Base-by-base conservation (phyloP, 2,329 filamentous ascomycete species). In the Apiospora saccharicola region DNA sequence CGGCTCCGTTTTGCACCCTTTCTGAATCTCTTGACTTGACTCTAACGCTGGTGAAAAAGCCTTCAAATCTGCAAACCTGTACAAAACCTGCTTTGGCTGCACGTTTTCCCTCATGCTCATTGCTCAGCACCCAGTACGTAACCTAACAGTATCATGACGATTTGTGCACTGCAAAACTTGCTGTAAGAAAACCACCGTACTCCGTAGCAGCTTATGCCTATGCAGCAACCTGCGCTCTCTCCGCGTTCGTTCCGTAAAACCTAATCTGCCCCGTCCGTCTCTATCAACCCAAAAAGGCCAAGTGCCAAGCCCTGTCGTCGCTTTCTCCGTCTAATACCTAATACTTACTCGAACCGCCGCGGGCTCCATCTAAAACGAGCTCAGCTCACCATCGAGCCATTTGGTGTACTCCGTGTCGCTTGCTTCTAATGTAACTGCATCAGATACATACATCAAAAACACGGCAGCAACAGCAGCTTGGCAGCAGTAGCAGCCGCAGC, bases 301-400 rank as follows among this genome's bases (percentile, higher is more conserved):
- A 53, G 12, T 6, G 57, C 57, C 34, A 41, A 64, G 57, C 34
- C 34, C 30, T 64, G n/a, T 22, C n/a, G 34, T 64, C 57, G 53
- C 57, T 64, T 19, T n/a, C 57, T 64, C 57, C 57, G 57, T 64
- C 57, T 22, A 64, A 64, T 41, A 41, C 57, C 10, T 41, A 41
- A 10, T 30, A 30, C 26, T 26, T 57, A 34, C 6, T 19, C 57
- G 57, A 64, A 64, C 57, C 41, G 53, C 53, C 16, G 57, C 34
- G 30, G 57, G 57, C 57, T 64, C 57, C 57, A 22, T 64, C 22
- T 3, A n/a, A 64, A 24, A 41, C 57, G 34, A 41, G 57, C 57
- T 64, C 30, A 41, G 19, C 57, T 64, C 57, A 37, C 53, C 51
- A 61, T 61, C 53, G 53, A 61, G 53, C 53, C 53, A 61, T 30